Conservation (phyloP, 2,329 filamentous ascomycete species). For the Ophiostoma angusticollis region DNA sequence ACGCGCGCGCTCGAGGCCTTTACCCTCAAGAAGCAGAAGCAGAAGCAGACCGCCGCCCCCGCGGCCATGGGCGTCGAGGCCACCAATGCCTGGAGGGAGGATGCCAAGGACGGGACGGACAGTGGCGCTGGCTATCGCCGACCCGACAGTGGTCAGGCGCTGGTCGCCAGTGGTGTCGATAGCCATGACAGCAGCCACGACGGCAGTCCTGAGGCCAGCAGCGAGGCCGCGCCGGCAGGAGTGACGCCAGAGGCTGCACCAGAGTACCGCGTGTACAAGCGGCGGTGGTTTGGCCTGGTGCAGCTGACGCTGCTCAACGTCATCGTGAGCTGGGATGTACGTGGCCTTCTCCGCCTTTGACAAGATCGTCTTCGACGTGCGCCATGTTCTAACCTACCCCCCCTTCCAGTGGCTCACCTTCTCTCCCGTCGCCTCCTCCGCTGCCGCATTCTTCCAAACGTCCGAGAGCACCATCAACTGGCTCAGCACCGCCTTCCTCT, state of each 20-base stretch:
- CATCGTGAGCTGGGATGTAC: slow-evolving; percentile 88
- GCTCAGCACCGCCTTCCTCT: slow-evolving; percentile 78
- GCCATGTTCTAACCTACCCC: too few relatives aligned
- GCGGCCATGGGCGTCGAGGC: background rate
- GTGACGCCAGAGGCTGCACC: too few relatives aligned
- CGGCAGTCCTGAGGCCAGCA: background rate
- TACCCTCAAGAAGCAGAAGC: background rate
- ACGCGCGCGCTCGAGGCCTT: too few relatives aligned
- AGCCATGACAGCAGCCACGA: background rate
- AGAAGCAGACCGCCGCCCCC: too few relatives aligned
- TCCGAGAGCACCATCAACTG: slow-evolving; percentile 74
- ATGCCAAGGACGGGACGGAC: background rate
- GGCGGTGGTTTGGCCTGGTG: slow-evolving; percentile 75
- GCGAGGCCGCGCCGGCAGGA: background rate
- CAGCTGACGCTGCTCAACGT: slow-evolving; percentile 84
- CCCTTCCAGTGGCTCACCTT: slow-evolving; percentile 82
- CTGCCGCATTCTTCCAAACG: slow-evolving; percentile 64
- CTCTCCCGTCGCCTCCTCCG: slow-evolving; percentile 63
- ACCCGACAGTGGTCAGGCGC: too few relatives aligned
- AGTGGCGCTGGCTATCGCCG: background rate
- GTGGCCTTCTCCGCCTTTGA: slow-evolving; percentile 24
- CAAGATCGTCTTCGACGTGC: background rate
- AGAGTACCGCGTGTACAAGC: slow-evolving; percentile 48
- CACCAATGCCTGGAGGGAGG: slow-evolving; percentile 1
- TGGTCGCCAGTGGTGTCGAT: background rate